Conservation (phyloP, 2,329 filamentous ascomycete species). For the Colletotrichum destructivum region DNA sequence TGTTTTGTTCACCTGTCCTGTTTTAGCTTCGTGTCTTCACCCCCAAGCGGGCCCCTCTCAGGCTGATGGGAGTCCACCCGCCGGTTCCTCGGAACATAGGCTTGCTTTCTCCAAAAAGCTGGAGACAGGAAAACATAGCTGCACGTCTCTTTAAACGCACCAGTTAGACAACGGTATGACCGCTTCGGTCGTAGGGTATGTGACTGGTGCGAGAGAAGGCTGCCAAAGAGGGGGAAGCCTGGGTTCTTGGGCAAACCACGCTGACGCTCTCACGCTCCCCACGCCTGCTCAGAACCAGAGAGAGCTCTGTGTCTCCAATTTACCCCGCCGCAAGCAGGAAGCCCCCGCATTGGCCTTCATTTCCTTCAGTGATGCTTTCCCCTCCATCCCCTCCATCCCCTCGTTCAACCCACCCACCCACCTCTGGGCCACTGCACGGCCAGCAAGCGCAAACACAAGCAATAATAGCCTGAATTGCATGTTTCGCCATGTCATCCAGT, state of each 20-base stretch:
- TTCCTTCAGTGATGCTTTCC: conserved; percentile 17
- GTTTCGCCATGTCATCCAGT: conserved; percentile 20
- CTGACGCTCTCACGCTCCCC: background rate
- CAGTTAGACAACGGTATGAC: conserved; percentile 28
- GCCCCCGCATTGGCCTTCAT: conserved; percentile 32
- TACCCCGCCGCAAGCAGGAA: conserved; percentile 38
- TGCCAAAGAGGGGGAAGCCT: conserved; percentile 19
- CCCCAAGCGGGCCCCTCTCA: conserved; percentile 33
- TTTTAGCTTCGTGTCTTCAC: background rate
- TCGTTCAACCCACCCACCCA: conserved; percentile 6
- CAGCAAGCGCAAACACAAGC: conserved; percentile 34
- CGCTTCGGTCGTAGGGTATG: conserved; percentile 8
- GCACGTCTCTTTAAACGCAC: conserved; percentile 31
- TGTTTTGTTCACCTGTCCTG: background rate
- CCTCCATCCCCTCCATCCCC: conserved; percentile 18
- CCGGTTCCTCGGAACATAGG: background rate
- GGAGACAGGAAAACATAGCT: background rate
- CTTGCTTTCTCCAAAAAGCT: conserved; percentile 8
- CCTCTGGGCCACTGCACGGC: conserved; percentile 17
- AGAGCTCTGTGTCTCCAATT: conserved; percentile 33
- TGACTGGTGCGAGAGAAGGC: conserved; percentile 19
- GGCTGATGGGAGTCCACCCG: background rate
- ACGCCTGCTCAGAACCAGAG: background rate
- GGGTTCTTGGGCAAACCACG: conserved; percentile 1
- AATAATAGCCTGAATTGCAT: conserved; percentile 41